Conservation (phyloP, 2,329 filamentous ascomycete genomes). For the Neoarthrinium moseri region DNA sequence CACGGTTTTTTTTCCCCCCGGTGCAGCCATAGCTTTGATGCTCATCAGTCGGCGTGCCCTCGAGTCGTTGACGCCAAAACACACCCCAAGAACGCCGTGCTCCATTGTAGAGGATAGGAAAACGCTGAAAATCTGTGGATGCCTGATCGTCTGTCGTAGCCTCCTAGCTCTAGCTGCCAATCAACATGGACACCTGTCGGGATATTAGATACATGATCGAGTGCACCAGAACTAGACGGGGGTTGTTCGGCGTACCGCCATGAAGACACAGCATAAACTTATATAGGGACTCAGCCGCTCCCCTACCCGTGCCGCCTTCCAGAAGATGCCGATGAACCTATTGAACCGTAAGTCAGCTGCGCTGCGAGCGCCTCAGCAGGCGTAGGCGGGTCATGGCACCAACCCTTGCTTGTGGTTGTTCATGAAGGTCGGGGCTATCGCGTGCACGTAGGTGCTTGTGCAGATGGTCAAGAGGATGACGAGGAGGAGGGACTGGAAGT, state of each 20-base stretch:
- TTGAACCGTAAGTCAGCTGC: background rate
- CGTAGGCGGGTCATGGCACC: slow-evolving; percentile 17
- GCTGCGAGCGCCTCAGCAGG: slow-evolving; percentile 6
- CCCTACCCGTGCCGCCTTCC: slow-evolving; percentile 92
- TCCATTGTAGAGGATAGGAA: too few species aligned
- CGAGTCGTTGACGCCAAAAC: too few species aligned
- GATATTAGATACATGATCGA: too few species aligned
- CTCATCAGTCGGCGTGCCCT: too few species aligned
- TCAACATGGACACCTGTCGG: slow-evolving; percentile 26
- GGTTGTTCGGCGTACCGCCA: slow-evolving; percentile 67
- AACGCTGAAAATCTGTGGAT: too few species aligned
- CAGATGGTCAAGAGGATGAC: slow-evolving; percentile 94
- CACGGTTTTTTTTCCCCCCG: too few species aligned
- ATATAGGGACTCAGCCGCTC: slow-evolving; percentile 94
- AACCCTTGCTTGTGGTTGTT: slow-evolving; percentile 93
- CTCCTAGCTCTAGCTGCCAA: slow-evolving; percentile 24
- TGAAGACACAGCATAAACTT: slow-evolving; percentile 86
- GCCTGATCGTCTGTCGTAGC: too few species aligned
- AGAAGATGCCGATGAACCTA: slow-evolving; percentile 82
- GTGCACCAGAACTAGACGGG: too few species aligned
- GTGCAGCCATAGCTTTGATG: too few species aligned
- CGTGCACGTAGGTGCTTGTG: slow-evolving; percentile 91
- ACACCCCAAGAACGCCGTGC: background rate
- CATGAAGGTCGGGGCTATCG: slow-evolving; percentile 83
- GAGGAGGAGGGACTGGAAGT: slow-evolving; percentile 94